Conservation (phyloP, 129 eudicot species). For the Deinandra increscens region DNA sequence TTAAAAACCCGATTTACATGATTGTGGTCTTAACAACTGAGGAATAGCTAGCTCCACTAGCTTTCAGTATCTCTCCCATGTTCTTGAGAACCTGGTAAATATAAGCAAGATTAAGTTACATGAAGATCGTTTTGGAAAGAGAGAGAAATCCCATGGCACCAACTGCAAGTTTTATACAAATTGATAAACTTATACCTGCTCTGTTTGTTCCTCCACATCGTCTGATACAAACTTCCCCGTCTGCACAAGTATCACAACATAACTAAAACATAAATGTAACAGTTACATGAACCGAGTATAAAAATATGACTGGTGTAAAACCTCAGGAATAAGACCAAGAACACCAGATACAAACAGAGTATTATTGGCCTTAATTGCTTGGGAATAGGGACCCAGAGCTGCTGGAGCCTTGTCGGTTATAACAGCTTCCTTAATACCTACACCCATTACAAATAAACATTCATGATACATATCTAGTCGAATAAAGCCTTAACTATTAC, state of each 20-base stretch:
- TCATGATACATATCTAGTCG: neutral
- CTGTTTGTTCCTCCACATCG: constrained; percentile 87
- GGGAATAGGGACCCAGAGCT: constrained; percentile 92
- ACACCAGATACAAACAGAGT: constrained; percentile 82
- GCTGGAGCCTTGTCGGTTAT: constrained; percentile 92
- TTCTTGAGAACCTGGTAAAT: constrained; percentile 72
- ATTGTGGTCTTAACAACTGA: constrained; percentile 97
- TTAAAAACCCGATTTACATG: constrained; percentile 41
- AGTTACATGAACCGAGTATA: neutral
- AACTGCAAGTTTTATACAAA: neutral
- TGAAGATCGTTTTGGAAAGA: neutral
- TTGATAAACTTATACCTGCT: constrained; percentile 58
- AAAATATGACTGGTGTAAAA: constrained; percentile 14
- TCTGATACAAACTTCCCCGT: constrained; percentile 86
- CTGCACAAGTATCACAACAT: constrained; percentile 48
- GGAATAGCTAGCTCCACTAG: constrained; percentile 83
- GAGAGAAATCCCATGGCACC: constrained; percentile 3
- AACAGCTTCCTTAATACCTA: constrained; percentile 81
- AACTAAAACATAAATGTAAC: neutral
- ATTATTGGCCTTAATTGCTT: constrained; percentile 84
- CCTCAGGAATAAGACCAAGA: constrained; percentile 96
- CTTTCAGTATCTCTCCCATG: constrained; percentile 96
- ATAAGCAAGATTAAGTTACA: constrained; percentile 10
- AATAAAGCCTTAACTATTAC: neutral
- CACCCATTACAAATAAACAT: constrained; percentile 11